Conservation (phyloP, 2,329 filamentous ascomycete species). For the Botryotinia calthae region DNA sequence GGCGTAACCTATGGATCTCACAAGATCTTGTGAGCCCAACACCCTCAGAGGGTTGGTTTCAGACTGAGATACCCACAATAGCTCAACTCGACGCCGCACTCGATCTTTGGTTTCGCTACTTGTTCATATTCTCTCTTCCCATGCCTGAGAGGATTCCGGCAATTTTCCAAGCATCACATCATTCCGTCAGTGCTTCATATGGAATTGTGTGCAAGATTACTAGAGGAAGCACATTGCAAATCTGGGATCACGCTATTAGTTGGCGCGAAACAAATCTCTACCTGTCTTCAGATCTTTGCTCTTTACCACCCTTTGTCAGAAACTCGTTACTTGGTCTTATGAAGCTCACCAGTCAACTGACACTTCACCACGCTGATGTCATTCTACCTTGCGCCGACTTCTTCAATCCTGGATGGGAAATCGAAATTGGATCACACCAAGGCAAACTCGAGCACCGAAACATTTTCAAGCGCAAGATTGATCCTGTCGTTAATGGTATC, state of each 20-base stretch:
- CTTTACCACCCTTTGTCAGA: constrained; percentile 33
- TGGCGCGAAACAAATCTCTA: constrained; percentile 49
- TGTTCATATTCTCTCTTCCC: constrained; percentile 49
- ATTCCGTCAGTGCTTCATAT: constrained; percentile 59
- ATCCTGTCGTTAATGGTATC: constrained; percentile 64
- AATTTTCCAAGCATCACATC: constrained; percentile 63
- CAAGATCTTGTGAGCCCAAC: constrained; percentile 44
- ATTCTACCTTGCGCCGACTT: constrained; percentile 57
- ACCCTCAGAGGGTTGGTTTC: constrained; percentile 45
- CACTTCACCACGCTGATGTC: constrained; percentile 54
- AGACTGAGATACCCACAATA: constrained; percentile 46
- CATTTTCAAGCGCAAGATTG: constrained; percentile 57
- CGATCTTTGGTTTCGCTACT: constrained; percentile 47
- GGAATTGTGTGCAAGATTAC: constrained; percentile 62
- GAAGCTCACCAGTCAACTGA: constrained; percentile 27
- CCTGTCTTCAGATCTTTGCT: constrained; percentile 35
- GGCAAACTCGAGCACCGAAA: constrained; percentile 56
- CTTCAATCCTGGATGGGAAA: constrained; percentile 64
- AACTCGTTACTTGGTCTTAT: constrained; percentile 34
- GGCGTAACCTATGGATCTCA: constrained; percentile 47
- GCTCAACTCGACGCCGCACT: constrained; percentile 46
- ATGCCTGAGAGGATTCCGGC: constrained; percentile 46
- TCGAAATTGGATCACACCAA: constrained; percentile 58
- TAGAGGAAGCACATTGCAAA: constrained; percentile 56
- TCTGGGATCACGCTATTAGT: constrained; percentile 63